Conservation (phyloP, 345 rosid genomes). For the Moringa oleifera region DNA sequence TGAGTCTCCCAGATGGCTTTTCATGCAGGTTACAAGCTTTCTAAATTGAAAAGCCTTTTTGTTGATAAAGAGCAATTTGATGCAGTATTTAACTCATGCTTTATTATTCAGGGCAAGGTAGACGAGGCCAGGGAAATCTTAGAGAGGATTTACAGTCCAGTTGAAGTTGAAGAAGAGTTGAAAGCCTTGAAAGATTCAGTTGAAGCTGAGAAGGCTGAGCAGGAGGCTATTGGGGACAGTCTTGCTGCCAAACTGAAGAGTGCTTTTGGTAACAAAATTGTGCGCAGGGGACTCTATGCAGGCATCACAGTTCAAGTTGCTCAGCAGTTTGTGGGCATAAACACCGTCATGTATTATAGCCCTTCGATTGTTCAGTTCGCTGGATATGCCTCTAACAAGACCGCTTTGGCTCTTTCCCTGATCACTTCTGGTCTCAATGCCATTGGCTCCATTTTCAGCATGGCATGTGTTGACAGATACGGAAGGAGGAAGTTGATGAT, state of each 20-base stretch:
- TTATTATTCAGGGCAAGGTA: slow-evolving; percentile 28
- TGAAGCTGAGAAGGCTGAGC: slow-evolving; percentile 52
- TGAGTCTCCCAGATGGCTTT: slow-evolving; percentile 91
- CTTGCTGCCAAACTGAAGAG: slow-evolving; percentile 52
- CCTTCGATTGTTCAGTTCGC: slow-evolving; percentile 88
- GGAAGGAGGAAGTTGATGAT: slow-evolving; percentile 81
- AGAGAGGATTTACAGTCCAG: slow-evolving; percentile 53
- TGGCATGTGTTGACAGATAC: slow-evolving; percentile 65
- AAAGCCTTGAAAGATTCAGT: slow-evolving; percentile 40
- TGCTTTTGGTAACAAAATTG: slow-evolving; percentile 40
- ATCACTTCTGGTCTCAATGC: slow-evolving; percentile 83
- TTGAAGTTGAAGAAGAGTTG: slow-evolving; percentile 62
- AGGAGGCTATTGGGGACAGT: slow-evolving; percentile 39
- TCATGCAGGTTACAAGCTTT: slow-evolving; percentile 29
- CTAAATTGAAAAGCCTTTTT: no score
- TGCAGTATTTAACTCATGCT: no score
- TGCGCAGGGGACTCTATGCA: slow-evolving; percentile 71
- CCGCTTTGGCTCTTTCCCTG: slow-evolving; percentile 80
- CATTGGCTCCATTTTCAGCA: slow-evolving; percentile 66
- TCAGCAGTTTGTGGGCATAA: slow-evolving; percentile 87
- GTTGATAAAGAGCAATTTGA: no score
- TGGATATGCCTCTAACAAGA: slow-evolving; percentile 72
- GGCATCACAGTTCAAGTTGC: slow-evolving; percentile 87
- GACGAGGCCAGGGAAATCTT: slow-evolving; percentile 59
- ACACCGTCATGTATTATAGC: slow-evolving; percentile 86